A percentile compares a stretch with the other conserved stretches of the same genome.
Evolutionary conservation across 2,329 filamentous ascomycete species (phyloP).

Genomic region (Penicillium sp.): DNA sequence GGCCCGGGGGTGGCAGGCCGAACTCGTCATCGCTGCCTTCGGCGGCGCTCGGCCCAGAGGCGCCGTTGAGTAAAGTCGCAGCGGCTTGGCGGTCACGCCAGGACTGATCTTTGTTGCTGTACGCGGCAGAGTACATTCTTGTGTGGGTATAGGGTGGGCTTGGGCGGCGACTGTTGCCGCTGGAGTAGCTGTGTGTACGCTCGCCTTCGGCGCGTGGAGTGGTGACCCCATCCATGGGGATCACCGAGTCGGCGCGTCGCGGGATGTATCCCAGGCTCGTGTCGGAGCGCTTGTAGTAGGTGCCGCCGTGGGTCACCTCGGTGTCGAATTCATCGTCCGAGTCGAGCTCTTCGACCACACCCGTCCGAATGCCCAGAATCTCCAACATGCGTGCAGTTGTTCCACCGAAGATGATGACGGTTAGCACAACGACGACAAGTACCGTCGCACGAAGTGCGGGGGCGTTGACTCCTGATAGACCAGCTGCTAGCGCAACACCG

Average conservation of each 20-base stretch:
- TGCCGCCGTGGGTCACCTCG: slow-evolving; percentile 67
- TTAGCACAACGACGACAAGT: slow-evolving; percentile 94
- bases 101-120: slow-evolving; percentile 47
- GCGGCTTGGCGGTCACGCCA: slow-evolving; percentile 40
- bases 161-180: slow-evolving; percentile 54
- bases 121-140: slow-evolving; percentile 52
- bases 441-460: slow-evolving; percentile 87
- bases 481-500: slow-evolving; percentile 87
- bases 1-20: slow-evolving; percentile 38
- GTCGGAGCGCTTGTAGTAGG: slow-evolving; percentile 77
- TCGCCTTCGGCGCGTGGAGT: slow-evolving; percentile 34
- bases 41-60: slow-evolving; percentile 23
- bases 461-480: slow-evolving; percentile 76
- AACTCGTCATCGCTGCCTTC: slow-evolving; percentile 52
- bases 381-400: slow-evolving; percentile 97
- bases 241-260: slow-evolving; percentile 59
- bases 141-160: slow-evolving; percentile 48
- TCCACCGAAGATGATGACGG: slow-evolving; percentile 97
- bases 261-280: slow-evolving; percentile 75
- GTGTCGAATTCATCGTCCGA: slow-evolving; percentile 99
- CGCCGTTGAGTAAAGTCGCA: slow-evolving; percentile 52
- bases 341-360: slow-evolving; percentile 94
- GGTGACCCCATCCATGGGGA: slow-evolving; percentile 51
- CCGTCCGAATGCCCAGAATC: slow-evolving; percentile 92
- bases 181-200: slow-evolving; percentile 52